phyloP scores from a whole-genome alignment of 2,329 filamentous ascomycete species.

The Albophoma yamanashiensis region DNA sequence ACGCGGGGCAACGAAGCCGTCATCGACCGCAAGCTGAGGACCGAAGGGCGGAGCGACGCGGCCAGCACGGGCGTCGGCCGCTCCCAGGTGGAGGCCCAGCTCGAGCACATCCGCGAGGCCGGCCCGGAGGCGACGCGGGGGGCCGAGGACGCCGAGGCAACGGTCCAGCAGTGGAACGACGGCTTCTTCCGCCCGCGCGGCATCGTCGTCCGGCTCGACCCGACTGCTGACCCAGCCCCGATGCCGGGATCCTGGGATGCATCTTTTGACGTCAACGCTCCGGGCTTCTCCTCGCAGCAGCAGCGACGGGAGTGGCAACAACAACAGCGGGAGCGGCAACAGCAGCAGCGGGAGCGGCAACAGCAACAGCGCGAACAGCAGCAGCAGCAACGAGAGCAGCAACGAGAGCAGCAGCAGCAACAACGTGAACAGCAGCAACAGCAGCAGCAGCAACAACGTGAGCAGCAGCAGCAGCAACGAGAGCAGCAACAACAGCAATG shows the following conservation, averaged over 20 bases:
- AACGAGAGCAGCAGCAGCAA: not conserved
- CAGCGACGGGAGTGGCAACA: slow-evolving; percentile 2
- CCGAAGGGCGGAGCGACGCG: slow-evolving; percentile 23
- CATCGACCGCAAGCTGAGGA: slow-evolving; percentile 36
- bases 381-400: slow-evolving; percentile 5
- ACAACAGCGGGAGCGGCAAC: slow-evolving; percentile 5
- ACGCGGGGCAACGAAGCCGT: slow-evolving; percentile 32
- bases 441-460: slow-evolving; percentile 2
- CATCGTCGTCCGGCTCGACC: slow-evolving; percentile 27
- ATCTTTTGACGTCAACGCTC: slow-evolving; percentile 7
- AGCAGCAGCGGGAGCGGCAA: slow-evolving; percentile 2
- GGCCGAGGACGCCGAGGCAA: slow-evolving; percentile 23
- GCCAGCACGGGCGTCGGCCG: slow-evolving; percentile 9
- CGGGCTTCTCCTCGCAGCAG: not conserved
- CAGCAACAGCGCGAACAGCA: slow-evolving; percentile 2
- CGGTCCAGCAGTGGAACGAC: slow-evolving; percentile 44
- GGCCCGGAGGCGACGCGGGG: slow-evolving; percentile 13
- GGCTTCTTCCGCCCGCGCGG: slow-evolving; percentile 43
- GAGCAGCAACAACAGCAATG: not conserved
- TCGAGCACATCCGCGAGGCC: slow-evolving; percentile 20
- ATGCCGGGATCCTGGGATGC: slow-evolving; percentile 16
- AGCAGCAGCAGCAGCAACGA: slow-evolving; percentile 5
- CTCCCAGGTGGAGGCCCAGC: slow-evolving; percentile 28
- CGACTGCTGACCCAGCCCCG: slow-evolving; percentile 7
- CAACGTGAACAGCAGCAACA: slow-evolving; percentile 3